Base-by-base conservation (phyloP, 768 basidiomycete species). In the Phanerochaete sordida region DNA sequence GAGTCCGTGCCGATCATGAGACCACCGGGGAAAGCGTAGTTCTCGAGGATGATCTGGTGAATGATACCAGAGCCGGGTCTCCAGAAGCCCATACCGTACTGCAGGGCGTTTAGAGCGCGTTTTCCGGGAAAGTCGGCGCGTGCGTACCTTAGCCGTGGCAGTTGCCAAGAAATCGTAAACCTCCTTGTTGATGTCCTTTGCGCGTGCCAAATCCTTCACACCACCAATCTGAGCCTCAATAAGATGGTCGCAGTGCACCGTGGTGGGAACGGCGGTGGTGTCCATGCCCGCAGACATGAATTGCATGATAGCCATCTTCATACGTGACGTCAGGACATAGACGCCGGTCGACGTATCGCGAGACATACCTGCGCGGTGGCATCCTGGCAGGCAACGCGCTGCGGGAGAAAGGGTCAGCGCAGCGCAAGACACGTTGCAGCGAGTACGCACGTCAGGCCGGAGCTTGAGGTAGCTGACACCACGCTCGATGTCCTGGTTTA, bases 231-330 rank as follows among this genome's bases (percentile, higher is more conserved):
- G 96, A 43, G 96, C 96, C 80, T 98, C 94, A 70, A 99, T 98
- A 72, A 99, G 84, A 77, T 99, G 96, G 79, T 99, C 96, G 73
- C 95, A 98, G 82, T 99, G 96, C 47, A 99, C 97, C 64, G 97
- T 96, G 65, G 96, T 96, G 33, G 96, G 96, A 64, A 98, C 95
- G 48, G 96, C 96, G 43, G 93, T 93, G 48, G 94, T 96, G 73
- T 93, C 93, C 84, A 99, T 95, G 64, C 96, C 96, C 19, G 97
- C 95, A 54, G 97, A 98, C 97, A 99, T 99, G 85, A 99, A 99
- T 82, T 99, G 97, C 65, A 99, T 84, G 58, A 99, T 85, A 21
- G 97, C 97, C 97, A 99, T 99, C 93, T 98, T 74, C 0, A 48
- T n/a, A 54, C 57, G 66, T 63, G 65, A 75, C 69, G 69, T 75